Evolutionary conservation across 768 basidiomycete species (phyloP), one percentile per base, ranked within the genome.

Genomic region (Fomitopsis serialis): DNA sequence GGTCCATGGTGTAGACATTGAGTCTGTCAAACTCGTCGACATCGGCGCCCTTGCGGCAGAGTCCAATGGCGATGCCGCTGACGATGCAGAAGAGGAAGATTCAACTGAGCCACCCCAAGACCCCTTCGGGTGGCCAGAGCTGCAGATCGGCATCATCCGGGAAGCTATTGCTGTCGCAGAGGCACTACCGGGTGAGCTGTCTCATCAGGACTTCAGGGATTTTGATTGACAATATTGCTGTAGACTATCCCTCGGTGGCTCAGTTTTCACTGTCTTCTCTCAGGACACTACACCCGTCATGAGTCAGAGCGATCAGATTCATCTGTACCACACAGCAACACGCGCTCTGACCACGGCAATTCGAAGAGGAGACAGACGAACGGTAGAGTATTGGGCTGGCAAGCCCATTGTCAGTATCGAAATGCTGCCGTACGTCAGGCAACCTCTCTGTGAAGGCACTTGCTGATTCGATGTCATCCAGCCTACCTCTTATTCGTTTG

Each of bases 81-180:
- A 37, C 10, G 55, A 59, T 3, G 21, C 47, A 11, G 56, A 62
- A 23, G 49, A 77, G 52, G 77, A 78, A 50, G 69, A 71, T 0
- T 34, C 59, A 4, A 54, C 72, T 9, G 71, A 72, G 32, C 68
- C 71, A 19, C 66, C 71, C 27, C 72, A 69, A 23, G 81, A 84
- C 57, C 69, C 78, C 4, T 90, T 84, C 65, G 97, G 97, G 3
- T 98, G 96, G 96, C 87, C 94, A 2, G 92, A 94, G 66, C 73
- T 99, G 37, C 96, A 97, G 72, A 81, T 98, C 17, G 93, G 92
- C 22, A 83, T 95, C n/a, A 77, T 98, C 21, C 81, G 92, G 35
- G 97, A 98, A 66, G 92, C 93, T 0, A 85, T 98, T 21, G 85
- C 89, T 0, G 84, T 98, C 2, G 90, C 92, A 1, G 92, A 98